phyloP scores from a whole-genome alignment of 129 eudicot species.

The Lonicera japonica region DNA sequence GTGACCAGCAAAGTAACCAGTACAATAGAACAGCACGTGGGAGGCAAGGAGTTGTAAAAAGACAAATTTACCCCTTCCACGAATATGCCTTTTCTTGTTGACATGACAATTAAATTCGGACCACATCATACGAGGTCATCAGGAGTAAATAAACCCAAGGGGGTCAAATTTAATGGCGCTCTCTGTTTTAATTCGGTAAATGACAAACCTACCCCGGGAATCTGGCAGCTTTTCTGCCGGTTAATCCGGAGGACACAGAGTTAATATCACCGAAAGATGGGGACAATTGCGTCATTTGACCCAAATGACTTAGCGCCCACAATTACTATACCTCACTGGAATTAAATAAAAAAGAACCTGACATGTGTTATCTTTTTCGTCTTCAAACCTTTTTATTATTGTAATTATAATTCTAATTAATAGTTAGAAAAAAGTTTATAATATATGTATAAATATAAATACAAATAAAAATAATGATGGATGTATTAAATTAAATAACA shows the following conservation, averaged over 20 bases:
- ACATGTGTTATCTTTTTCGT: neutral
- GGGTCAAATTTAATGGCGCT: neutral
- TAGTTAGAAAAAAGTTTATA: too few species aligned
- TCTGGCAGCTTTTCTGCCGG: conserved; percentile 28
- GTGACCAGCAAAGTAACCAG: conserved; percentile 18
- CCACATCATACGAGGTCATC: too few species aligned
- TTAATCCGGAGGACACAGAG: conserved; percentile 14
- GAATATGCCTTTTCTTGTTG: neutral
- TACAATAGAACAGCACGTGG: conserved; percentile 42
- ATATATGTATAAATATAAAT: too few species aligned
- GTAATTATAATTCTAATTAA: too few species aligned
- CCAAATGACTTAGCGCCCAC: neutral
- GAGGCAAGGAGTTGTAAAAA: conserved; percentile 1
- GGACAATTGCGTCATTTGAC: conserved; percentile 12
- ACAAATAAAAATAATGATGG: too few species aligned
- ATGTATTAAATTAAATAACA: too few species aligned
- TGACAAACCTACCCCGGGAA: conserved; percentile 36
- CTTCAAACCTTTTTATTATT: too few species aligned
- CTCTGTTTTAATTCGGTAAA: neutral
- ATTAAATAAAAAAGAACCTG: neutral
- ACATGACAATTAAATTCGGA: too few species aligned
- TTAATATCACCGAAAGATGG: conserved; percentile 3
- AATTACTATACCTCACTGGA: neutral
- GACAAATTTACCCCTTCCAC: conserved; percentile 21
- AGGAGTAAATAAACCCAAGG: neutral